A percentile compares a stretch with the other conserved stretches of the same genome.
These are phyloP conservation scores for Hansenula sp. DNA, from an alignment of 1,139 yeast species.

Conservation along the genomic window DNA sequence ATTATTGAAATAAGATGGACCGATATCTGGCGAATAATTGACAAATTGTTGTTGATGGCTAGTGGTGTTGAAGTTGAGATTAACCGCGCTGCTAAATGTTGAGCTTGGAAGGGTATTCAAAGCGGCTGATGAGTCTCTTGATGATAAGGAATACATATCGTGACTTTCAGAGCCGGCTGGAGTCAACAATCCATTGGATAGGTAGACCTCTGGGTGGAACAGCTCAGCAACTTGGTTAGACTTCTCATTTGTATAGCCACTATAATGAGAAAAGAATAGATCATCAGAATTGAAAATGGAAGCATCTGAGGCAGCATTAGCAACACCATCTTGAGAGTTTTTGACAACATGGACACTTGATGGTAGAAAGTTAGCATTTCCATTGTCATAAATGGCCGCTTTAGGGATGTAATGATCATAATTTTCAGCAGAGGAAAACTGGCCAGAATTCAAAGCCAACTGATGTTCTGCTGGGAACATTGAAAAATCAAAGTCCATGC, in stretches of 20 bases:
- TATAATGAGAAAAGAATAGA: constrained; percentile 1
- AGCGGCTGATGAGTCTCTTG: not conserved
- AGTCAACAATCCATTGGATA: constrained; percentile 1
- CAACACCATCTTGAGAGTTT: not conserved
- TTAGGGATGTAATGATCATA: not conserved
- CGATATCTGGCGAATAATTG: not conserved
- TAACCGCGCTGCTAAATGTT: not conserved
- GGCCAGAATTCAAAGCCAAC: not conserved
- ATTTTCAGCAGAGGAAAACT: not conserved
- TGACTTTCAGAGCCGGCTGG: not conserved
- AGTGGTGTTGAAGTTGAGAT: not conserved
- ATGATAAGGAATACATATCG: not conserved
- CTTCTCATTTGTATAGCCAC: not conserved
- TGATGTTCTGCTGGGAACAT: constrained; percentile 3
- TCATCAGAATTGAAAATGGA: constrained; percentile 1
- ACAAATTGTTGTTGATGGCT: not conserved
- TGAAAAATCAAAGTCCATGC: constrained; percentile 2
- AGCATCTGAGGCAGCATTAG: not conserved
- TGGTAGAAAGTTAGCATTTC: not conserved
- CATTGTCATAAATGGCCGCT: not conserved
- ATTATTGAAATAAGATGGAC: not conserved
- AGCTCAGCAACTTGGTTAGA: not conserved
- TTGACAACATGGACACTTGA: not conserved
- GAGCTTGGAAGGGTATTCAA: not conserved
- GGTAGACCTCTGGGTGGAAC: not conserved